Evolutionary conservation across 2,329 filamentous ascomycete species (phyloP).

Genomic region (Cryphonectria parasitica): DNA sequence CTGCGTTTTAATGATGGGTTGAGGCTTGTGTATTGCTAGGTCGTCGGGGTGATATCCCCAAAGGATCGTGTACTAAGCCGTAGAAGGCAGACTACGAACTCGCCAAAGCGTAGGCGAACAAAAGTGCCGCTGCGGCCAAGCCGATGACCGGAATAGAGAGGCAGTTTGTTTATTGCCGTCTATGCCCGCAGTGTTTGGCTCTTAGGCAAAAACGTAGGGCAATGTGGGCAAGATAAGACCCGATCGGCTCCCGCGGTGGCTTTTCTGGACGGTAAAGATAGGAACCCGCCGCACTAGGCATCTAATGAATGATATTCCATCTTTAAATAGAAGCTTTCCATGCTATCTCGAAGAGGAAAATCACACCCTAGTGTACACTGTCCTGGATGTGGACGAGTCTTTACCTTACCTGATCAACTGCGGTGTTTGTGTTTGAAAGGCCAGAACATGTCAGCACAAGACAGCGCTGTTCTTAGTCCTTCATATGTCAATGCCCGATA

Average conservation of each 20-base stretch:
- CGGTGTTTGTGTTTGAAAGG: no score
- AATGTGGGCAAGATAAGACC: neutral
- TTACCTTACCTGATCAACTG: no score
- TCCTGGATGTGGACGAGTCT: no score
- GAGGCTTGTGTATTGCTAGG: neutral
- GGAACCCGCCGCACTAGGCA: neutral
- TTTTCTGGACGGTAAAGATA: neutral
- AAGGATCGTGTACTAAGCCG: neutral
- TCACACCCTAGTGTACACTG: neutral
- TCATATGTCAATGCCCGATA: neutral
- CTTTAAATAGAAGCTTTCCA: neutral
- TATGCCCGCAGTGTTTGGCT: neutral
- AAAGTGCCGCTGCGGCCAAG: neutral
- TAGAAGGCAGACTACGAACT: neutral
- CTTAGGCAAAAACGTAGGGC: neutral
- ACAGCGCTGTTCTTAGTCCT: neutral
- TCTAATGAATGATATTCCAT: neutral
- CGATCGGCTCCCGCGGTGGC: neutral
- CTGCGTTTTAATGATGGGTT: neutral
- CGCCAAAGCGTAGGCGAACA: neutral
- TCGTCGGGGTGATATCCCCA: neutral
- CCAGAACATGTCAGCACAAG: no score
- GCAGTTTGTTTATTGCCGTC: neutral
- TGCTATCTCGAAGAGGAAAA: neutral
- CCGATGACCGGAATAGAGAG: neutral